Percentiles rank a stretch among this genome's conserved stretches.
Evolutionary conservation across 495 filamentous ascomycete species (phyloP).

Genomic region (Hyaloscypha variabilis): DNA sequence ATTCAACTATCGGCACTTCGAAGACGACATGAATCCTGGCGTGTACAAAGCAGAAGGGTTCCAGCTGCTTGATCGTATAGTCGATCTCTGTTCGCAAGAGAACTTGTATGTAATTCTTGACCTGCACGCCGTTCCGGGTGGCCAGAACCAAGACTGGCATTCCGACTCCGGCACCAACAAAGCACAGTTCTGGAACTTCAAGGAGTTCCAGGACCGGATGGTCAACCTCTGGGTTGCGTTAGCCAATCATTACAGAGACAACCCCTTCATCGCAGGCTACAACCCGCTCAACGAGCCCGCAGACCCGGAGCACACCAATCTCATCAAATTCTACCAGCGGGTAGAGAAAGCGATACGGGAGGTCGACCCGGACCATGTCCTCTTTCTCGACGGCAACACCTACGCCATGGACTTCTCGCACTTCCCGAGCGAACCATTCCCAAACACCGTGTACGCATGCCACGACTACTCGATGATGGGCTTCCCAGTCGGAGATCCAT

Average conservation of each 20-base stretch:
- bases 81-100: slow-evolving; percentile 57
- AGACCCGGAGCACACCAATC: slow-evolving; percentile 57
- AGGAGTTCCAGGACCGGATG: slow-evolving; percentile 61
- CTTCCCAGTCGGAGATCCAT: slow-evolving; percentile 55
- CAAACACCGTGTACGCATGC: slow-evolving; percentile 61
- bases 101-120: slow-evolving; percentile 65
- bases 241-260: slow-evolving; percentile 56
- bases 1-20: slow-evolving; percentile 67
- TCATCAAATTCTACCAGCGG: slow-evolving; percentile 58
- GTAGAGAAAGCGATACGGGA: slow-evolving; percentile 59
- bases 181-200: slow-evolving; percentile 66
- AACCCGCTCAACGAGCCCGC: slow-evolving; percentile 69
- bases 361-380: slow-evolving; percentile 63
- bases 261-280: slow-evolving; percentile 60
- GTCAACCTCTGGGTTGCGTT: slow-evolving; percentile 63
- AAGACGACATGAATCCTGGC: slow-evolving; percentile 64
- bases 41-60: slow-evolving; percentile 61
- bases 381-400: slow-evolving; percentile 69
- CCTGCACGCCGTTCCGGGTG: slow-evolving; percentile 65
- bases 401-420: slow-evolving; percentile 57
- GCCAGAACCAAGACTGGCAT: slow-evolving; percentile 70
- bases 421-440: slow-evolving; percentile 30
- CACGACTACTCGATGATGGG: slow-evolving; percentile 65
- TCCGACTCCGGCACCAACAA: slow-evolving; percentile 55
- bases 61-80: slow-evolving; percentile 59